Evolutionary conservation across 768 basidiomycete species (phyloP).

Genomic region (Kwoniella sp.): DNA sequence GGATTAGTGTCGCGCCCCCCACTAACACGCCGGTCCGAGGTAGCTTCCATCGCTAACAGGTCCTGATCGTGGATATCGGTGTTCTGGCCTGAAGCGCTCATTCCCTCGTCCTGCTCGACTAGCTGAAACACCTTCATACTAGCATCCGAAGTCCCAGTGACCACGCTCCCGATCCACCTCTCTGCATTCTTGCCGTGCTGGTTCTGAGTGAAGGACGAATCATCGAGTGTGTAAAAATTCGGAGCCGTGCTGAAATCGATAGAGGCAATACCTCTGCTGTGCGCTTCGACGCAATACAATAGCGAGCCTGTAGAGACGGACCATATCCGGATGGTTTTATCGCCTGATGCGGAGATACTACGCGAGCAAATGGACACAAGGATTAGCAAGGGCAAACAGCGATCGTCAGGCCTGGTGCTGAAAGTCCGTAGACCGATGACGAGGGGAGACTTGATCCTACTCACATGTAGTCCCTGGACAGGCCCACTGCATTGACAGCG

Average conservation of each 20-base stretch:
- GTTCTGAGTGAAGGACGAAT: neutral
- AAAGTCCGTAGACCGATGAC: neutral
- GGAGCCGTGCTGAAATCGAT: conserved; percentile 34
- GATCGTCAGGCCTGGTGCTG: neutral
- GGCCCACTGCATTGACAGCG: conserved; percentile 48
- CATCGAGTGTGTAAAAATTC: neutral
- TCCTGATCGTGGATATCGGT: too few relatives aligned
- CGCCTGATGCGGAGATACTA: conserved; percentile 52
- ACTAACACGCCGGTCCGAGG: too few relatives aligned
- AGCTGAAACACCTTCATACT: conserved; percentile 42
- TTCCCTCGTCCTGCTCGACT: conserved; percentile 19
- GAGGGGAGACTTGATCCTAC: conserved; percentile 4
- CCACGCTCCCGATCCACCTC: conserved; percentile 39
- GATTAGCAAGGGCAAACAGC: too few relatives aligned
- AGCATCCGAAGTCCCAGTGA: conserved; percentile 47
- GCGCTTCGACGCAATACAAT: conserved; percentile 37
- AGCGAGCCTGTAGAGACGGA: conserved; percentile 43
- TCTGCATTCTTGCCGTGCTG: neutral
- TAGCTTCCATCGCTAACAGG: too few relatives aligned
- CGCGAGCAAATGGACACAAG: too few relatives aligned
- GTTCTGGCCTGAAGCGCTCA: too few relatives aligned
- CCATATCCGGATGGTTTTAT: conserved; percentile 49
- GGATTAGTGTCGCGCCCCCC: too few relatives aligned
- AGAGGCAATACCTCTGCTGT: conserved; percentile 49
- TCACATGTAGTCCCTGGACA: conserved; percentile 52